Evolutionary conservation across 2,329 filamentous ascomycete genomes (phyloP).

Genomic region (Dactylellina drechsleri): DNA sequence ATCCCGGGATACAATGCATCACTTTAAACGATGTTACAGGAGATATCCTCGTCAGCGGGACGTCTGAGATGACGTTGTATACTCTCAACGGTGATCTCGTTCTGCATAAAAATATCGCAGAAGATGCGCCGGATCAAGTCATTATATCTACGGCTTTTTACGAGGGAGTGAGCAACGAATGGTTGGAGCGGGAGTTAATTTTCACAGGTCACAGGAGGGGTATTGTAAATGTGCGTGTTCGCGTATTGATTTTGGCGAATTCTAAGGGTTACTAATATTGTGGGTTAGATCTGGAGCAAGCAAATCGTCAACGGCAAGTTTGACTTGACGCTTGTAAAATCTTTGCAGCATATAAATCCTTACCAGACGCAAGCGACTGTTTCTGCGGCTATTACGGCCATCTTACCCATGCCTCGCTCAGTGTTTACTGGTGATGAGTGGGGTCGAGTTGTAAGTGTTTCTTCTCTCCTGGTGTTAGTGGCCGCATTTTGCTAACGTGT

Average conservation of each 20-base stretch:
- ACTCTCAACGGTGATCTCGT: conserved; percentile 87
- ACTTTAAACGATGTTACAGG: conserved; percentile 90
- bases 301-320: conserved; percentile 72
- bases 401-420: conserved; percentile 81
- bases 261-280: background rate
- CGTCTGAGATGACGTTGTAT: conserved; percentile 78
- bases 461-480: background rate
- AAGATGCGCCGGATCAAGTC: conserved; percentile 68
- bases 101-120: conserved; percentile 83
- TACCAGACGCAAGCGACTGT: conserved; percentile 70
- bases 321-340: conserved; percentile 79
- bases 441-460: conserved; percentile 79
- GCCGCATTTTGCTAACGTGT: conserved; percentile 22
- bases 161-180: conserved; percentile 88
- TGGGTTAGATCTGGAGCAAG: conserved; percentile 68
- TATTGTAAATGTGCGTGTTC: conserved; percentile 77
- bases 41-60: conserved; percentile 85
- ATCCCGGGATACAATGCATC: conserved; percentile 72
- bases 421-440: conserved; percentile 96
- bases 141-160: conserved; percentile 84
- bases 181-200: conserved; percentile 84
- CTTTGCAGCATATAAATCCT: conserved; percentile 80
- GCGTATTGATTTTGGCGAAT: background rate
- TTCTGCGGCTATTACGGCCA: conserved; percentile 80
- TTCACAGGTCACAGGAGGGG: conserved; percentile 89